Conservation (phyloP, 208 protist species). For the Strigomonas culicis region DNA sequence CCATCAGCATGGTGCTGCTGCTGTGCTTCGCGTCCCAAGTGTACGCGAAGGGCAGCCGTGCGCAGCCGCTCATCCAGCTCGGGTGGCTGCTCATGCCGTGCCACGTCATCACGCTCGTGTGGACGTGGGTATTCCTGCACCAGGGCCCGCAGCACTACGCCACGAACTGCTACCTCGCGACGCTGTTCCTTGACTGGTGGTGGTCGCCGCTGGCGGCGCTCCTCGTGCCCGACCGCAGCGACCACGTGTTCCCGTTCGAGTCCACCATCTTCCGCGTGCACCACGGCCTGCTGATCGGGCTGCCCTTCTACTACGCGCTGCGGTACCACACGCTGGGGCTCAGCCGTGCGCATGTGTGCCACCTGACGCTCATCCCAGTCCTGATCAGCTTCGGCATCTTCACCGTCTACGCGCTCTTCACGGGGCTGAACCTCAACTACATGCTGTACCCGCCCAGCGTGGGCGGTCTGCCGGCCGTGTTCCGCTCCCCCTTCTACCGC, state of each 20-base stretch:
- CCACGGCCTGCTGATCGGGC: slow-evolving; percentile 50
- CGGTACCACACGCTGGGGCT: slow-evolving; percentile 51
- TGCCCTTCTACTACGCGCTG: slow-evolving; percentile 63
- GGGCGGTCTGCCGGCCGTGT: slow-evolving; percentile 14
- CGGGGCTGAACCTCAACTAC: slow-evolving; percentile 78
- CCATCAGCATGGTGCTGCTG: slow-evolving; percentile 29
- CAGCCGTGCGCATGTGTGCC: slow-evolving; percentile 32
- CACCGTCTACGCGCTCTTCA: slow-evolving; percentile 35
- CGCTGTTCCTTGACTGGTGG: slow-evolving; percentile 47
- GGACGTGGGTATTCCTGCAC: slow-evolving; percentile 42
- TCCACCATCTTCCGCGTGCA: slow-evolving; percentile 50
- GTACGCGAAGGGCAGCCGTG: slow-evolving; percentile 37
- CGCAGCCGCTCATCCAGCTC: slow-evolving; percentile 67
- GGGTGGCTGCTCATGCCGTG: slow-evolving; percentile 84
- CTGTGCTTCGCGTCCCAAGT: slow-evolving; percentile 41
- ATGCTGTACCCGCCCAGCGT: slow-evolving; percentile 61
- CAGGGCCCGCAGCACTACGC: slow-evolving; percentile 28
- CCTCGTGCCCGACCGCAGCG: slow-evolving; percentile 47
- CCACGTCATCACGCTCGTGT: slow-evolving; percentile 60
- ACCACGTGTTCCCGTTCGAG: slow-evolving; percentile 59
- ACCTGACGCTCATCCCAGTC: slow-evolving; percentile 54
- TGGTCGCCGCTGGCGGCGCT: slow-evolving; percentile 42
- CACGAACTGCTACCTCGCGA: slow-evolving; percentile 52
- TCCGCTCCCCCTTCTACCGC: slow-evolving; percentile 33
- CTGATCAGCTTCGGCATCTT: slow-evolving; percentile 54